A percentile compares a stretch with the other conserved stretches of the same genome.
Conservation (phyloP, 176 grass and related monocot genomes). For the Oryza meridionalis region DNA sequence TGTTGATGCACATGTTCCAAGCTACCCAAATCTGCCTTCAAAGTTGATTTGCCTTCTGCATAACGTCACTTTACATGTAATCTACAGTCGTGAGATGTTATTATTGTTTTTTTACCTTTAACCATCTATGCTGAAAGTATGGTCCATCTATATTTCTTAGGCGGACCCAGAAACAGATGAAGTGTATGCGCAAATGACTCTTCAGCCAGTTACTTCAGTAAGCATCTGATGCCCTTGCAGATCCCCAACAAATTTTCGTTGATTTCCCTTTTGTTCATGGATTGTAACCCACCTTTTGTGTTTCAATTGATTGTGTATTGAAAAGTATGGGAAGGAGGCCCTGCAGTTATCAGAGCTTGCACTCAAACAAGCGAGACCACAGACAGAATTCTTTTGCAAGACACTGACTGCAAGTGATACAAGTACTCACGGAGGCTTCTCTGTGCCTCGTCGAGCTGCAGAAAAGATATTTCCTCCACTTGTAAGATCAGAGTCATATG, state of each 20-base stretch:
- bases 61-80: constrained; percentile 77
- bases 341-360: constrained; percentile 63
- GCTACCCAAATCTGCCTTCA: constrained; percentile 69
- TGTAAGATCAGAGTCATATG: constrained; percentile 34
- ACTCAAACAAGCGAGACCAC: constrained; percentile 60
- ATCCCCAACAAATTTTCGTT: not conserved
- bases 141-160: constrained; percentile 38
- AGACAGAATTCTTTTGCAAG: constrained; percentile 76
- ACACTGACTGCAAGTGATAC: constrained; percentile 78
- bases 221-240: not conserved
- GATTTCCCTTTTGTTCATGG: not conserved
- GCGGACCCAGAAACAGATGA: constrained; percentile 77
- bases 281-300: constrained; percentile 11
- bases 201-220: constrained; percentile 68
- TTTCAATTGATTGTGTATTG: constrained; percentile 15
- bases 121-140: constrained; percentile 25
- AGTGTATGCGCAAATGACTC: constrained; percentile 82
- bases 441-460: constrained; percentile 66
- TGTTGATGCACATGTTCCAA: constrained; percentile 66
- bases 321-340: constrained; percentile 70
- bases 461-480: constrained; percentile 74
- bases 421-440: constrained; percentile 78
- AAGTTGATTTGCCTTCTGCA: constrained; percentile 71
- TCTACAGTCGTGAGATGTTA: not conserved
- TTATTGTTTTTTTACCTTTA: not conserved